A percentile compares a stretch with the other conserved stretches of the same genome.
Conservation (phyloP, 2,329 filamentous ascomycete species). For the Purpureocillium takamizusanense region DNA sequence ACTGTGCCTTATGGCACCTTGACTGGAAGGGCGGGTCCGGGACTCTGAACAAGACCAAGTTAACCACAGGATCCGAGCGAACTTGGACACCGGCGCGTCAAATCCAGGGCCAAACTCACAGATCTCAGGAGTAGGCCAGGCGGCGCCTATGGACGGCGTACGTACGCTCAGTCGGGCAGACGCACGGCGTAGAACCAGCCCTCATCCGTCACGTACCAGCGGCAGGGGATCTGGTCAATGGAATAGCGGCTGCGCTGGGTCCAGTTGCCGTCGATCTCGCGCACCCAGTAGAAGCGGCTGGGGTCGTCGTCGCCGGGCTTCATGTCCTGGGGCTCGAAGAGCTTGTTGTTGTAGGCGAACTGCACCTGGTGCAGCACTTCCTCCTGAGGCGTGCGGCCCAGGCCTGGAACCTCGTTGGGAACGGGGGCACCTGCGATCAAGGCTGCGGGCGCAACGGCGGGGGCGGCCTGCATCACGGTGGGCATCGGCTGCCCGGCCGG, state of each 20-base stretch:
- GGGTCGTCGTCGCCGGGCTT: conserved; percentile 53
- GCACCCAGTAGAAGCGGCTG: conserved; percentile 51
- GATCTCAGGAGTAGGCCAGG: no score
- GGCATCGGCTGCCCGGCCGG: conserved; percentile 18
- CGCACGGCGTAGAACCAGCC: conserved; percentile 55
- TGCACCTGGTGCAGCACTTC: conserved; percentile 36
- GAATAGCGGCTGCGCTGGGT: conserved; percentile 49
- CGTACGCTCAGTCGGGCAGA: conserved; percentile 25
- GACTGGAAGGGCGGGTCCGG: no score
- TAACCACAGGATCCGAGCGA: no score
- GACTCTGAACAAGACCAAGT: no score
- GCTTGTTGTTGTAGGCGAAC: conserved; percentile 38
- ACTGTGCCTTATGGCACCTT: no score
- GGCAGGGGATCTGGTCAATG: conserved; percentile 48
- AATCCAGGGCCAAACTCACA: no score
- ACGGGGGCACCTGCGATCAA: conserved; percentile 28
- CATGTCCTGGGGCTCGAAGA: conserved; percentile 52
- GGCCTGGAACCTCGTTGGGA: conserved; percentile 38
- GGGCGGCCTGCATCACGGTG: conserved; percentile 10
- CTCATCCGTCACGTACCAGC: conserved; percentile 50
- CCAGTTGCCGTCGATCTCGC: conserved; percentile 52
- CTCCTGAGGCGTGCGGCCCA: conserved; percentile 42
- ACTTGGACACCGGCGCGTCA: no score
- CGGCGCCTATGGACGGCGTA: no score
- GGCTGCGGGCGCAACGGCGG: conserved; percentile 15